Evolutionary conservation across 192 early-diverging fungal species (phyloP).

Genomic region (Coemansia sp.): DNA sequence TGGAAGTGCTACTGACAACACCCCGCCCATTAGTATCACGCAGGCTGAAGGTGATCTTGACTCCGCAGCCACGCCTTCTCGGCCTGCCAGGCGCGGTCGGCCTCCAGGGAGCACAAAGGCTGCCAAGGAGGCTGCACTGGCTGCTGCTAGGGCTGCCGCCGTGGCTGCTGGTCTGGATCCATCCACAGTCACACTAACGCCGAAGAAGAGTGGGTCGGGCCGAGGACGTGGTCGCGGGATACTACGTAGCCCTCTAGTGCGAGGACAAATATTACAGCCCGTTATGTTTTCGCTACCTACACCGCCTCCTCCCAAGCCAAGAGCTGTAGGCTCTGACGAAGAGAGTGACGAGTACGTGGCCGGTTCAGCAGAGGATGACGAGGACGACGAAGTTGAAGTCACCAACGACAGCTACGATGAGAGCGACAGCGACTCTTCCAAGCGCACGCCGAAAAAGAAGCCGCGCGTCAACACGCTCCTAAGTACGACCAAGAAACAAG

Average conservation of each 20-base stretch:
- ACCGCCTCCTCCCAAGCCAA: background rate
- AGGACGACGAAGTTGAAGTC: background rate
- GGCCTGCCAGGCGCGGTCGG: constrained; percentile 11
- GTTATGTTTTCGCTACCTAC: too few species aligned
- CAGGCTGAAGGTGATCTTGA: background rate
- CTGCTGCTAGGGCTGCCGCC: background rate
- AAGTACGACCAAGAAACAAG: background rate
- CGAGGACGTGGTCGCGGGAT: background rate
- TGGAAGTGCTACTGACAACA: background rate
- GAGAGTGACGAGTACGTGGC: constrained; percentile 6
- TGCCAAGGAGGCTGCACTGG: constrained; percentile 7
- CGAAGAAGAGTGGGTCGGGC: constrained; percentile 10
- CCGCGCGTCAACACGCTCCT: background rate
- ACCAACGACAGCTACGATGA: background rate
- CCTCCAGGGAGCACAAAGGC: constrained; percentile 7
- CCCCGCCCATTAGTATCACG: background rate
- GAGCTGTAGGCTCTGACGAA: background rate
- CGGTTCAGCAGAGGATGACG: background rate
- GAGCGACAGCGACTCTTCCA: background rate
- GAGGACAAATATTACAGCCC: background rate
- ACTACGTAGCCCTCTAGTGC: background rate
- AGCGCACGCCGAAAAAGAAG: constrained; percentile 3
- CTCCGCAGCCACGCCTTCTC: background rate
- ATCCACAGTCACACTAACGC: background rate
- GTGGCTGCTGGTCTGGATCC: background rate